phyloP scores from a whole-genome alignment of 108 stramenopile genomes.

The Pseudonitzschia delicatissima region DNA sequence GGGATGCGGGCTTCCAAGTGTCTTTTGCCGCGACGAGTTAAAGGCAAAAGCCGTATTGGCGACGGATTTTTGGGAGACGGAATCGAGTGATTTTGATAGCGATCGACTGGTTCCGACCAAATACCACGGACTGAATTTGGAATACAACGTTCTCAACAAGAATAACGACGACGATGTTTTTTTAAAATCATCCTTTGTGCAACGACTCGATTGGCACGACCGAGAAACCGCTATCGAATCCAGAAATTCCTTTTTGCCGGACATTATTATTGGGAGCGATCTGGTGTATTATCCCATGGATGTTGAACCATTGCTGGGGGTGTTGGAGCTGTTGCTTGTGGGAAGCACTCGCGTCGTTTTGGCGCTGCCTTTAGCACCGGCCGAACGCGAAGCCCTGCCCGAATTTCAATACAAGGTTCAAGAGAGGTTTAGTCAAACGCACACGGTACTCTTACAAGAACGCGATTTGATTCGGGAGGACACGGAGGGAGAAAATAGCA shows the following conservation, averaged over 20 bases:
- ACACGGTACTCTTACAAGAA: slow-evolving; percentile 1
- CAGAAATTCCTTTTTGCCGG: neutral
- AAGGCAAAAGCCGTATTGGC: slow-evolving; percentile 15
- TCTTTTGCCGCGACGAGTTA: slow-evolving; percentile 25
- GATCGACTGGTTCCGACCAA: slow-evolving; percentile 41
- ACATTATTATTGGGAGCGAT: slow-evolving; percentile 41
- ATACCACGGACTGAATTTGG: slow-evolving; percentile 38
- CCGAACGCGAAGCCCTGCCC: slow-evolving; percentile 31
- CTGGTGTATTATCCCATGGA: slow-evolving; percentile 36
- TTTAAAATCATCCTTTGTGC: slow-evolving; percentile 4
- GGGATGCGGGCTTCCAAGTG: slow-evolving; percentile 38
- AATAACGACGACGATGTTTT: neutral
- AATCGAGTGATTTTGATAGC: neutral
- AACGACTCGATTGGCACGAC: slow-evolving; percentile 45
- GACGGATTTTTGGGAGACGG: slow-evolving; percentile 40
- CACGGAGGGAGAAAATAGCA: neutral
- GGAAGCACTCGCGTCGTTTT: slow-evolving; percentile 16
- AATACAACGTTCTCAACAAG: slow-evolving; percentile 24
- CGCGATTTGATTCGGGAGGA: neutral
- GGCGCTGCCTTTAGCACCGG: slow-evolving; percentile 30
- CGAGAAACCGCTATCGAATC: slow-evolving; percentile 1
- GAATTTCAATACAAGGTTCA: slow-evolving; percentile 17
- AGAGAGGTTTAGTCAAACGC: neutral
- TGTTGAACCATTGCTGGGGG: slow-evolving; percentile 29
- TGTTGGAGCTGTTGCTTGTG: slow-evolving; percentile 24